These are phyloP conservation scores for Neofusicoccum cordaticola DNA, from an alignment of 2,329 filamentous ascomycete species.

Conservation along the genomic window DNA sequence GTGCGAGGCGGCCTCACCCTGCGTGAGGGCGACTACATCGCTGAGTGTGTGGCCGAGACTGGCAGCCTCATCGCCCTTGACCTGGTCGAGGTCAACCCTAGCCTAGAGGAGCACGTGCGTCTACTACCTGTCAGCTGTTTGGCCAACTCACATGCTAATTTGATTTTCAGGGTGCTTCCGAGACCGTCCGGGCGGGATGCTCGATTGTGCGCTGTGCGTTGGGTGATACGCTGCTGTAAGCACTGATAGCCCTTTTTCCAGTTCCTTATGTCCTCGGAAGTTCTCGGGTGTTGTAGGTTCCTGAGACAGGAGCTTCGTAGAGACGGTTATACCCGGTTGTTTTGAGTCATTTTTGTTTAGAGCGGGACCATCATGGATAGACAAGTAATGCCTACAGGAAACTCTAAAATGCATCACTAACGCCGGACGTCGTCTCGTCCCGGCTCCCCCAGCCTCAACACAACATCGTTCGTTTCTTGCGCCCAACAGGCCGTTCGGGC, in stretches of 20 bases:
- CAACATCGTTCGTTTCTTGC: neutral
- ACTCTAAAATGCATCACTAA: neutral
- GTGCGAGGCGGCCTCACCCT: conserved; percentile 91
- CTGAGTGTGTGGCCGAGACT: conserved; percentile 61
- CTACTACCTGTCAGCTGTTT: neutral
- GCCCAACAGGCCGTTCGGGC: neutral
- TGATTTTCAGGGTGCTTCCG: conserved; percentile 61
- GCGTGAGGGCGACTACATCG: conserved; percentile 95
- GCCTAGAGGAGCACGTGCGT: conserved; percentile 33
- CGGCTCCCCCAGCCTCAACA: neutral
- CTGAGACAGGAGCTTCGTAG: neutral
- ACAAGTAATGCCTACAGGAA: conserved; percentile 10
- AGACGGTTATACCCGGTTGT: conserved; percentile 12
- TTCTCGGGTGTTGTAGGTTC: conserved; percentile 3
- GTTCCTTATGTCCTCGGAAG: conserved; percentile 8
- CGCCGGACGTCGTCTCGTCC: neutral
- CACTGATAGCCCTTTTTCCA: conserved; percentile 1
- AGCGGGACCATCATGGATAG: neutral
- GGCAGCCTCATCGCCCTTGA: conserved; percentile 58
- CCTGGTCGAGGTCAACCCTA: conserved; percentile 55
- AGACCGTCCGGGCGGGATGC: conserved; percentile 87
- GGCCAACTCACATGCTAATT: neutral
- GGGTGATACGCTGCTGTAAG: conserved; percentile 81
- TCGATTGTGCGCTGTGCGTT: conserved; percentile 88
- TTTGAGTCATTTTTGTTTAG: neutral